These are phyloP conservation scores for grape (Vitis vinifera) DNA, from an alignment of 164 flowering plant species.

Conservation along the genomic window ASM3070453v1 NC_081814.1:8572501-8573000, in stretches of 20 bases:
- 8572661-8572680: conserved; percentile 20
- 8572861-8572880: conserved; percentile 20
- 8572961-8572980: conserved; percentile 13
- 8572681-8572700: conserved; percentile 12
- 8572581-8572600: too few relatives aligned
- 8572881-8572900: conserved; percentile 8
- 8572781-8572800: conserved; percentile 23
- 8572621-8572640: not conserved
- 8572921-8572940: too few relatives aligned
- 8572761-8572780: conserved; percentile 7
- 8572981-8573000: not conserved
- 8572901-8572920: too few relatives aligned
- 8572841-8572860: conserved; percentile 15
- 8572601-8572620: too few relatives aligned
- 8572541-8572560: too few relatives aligned
- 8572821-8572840: conserved; percentile 26
- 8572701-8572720: conserved; percentile 25
- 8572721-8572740: conserved; percentile 24
- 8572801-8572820: conserved; percentile 31
- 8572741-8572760: conserved; percentile 22
- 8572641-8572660: conserved; percentile 5
- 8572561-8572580: too few relatives aligned
- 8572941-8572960: too few relatives aligned
- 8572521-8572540: too few relatives aligned
- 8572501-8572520: conserved; percentile 11